Percentiles rank a stretch among this genome's conserved stretches.
These are phyloP conservation scores for Fusarium kyushuense DNA, from an alignment of 2,329 filamentous ascomycete species.

Conservation along the genomic window DNA sequence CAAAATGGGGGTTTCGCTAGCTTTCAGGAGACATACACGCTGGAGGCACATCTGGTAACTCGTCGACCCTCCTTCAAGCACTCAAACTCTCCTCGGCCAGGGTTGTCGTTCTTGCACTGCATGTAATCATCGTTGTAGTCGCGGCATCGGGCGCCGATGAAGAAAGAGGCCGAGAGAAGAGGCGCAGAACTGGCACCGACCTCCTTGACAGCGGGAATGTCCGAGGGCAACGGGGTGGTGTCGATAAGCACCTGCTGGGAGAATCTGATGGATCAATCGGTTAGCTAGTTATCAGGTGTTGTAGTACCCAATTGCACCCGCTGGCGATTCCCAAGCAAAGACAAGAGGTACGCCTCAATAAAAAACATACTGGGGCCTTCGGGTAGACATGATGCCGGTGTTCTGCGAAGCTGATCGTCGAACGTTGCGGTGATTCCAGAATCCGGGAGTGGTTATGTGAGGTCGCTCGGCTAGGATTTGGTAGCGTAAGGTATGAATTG, in stretches of 20 bases:
- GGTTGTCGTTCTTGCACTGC: slow-evolving; percentile 97
- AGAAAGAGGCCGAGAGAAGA: slow-evolving; percentile 91
- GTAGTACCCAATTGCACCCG: slow-evolving; percentile 41
- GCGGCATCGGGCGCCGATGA: slow-evolving; percentile 95
- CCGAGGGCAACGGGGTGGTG: slow-evolving; percentile 91
- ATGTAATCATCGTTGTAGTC: slow-evolving; percentile 99
- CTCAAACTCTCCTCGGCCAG: slow-evolving; percentile 90
- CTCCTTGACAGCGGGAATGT: slow-evolving; percentile 93
- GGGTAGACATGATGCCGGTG: slow-evolving; percentile 56
- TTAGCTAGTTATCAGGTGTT: slow-evolving; percentile 44
- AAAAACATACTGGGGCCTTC: slow-evolving; percentile 57
- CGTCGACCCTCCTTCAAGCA: slow-evolving; percentile 97
- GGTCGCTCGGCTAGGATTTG: slow-evolving; percentile 51
- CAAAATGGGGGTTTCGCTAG: neutral
- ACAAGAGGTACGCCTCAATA: neutral
- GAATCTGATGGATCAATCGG: slow-evolving; percentile 73
- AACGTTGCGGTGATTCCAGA: slow-evolving; percentile 48
- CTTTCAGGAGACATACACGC: slow-evolving; percentile 77
- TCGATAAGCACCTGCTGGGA: slow-evolving; percentile 94
- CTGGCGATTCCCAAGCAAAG: slow-evolving; percentile 1
- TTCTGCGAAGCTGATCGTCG: slow-evolving; percentile 47
- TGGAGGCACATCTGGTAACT: slow-evolving; percentile 95
- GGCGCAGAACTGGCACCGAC: slow-evolving; percentile 93
- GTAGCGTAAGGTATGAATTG: slow-evolving; percentile 58
- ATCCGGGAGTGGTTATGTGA: slow-evolving; percentile 46